These are phyloP conservation scores for Geosmithia putterillii DNA, from an alignment of 2,329 filamentous ascomycete genomes.

Conservation along the genomic window DNA sequence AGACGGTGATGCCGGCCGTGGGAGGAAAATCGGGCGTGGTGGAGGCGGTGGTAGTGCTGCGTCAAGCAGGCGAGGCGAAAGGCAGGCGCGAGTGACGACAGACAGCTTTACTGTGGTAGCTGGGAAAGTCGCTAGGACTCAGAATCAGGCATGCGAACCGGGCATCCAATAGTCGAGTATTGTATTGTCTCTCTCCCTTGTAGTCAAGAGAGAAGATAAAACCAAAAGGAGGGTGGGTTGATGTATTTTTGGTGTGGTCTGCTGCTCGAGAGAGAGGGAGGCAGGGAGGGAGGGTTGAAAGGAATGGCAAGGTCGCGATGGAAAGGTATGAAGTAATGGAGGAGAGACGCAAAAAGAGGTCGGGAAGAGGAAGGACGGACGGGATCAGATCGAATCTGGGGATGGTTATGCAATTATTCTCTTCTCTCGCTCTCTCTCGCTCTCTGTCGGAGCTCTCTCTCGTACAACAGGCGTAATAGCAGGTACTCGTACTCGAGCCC, in stretches of 20 bases:
- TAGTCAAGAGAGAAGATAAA: background rate
- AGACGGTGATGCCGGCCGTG: no score
- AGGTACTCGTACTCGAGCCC: background rate
- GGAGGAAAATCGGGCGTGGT: no score
- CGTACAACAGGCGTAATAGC: no score
- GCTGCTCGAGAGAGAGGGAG: no score
- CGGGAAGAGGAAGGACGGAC: background rate
- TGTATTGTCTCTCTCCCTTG: background rate
- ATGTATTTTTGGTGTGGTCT: no score
- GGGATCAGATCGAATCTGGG: background rate
- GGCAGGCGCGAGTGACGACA: no score
- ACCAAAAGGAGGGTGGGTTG: background rate
- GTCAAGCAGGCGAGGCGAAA: background rate
- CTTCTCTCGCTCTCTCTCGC: background rate
- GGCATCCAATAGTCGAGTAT: background rate
- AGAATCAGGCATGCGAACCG: no score
- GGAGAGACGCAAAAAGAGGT: background rate
- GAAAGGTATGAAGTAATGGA: background rate
- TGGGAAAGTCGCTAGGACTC: background rate
- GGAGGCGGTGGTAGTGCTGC: background rate
- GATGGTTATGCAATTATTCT: constrained; percentile 1
- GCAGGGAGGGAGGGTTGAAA: background rate
- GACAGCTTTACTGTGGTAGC: no score
- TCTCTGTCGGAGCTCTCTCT: background rate
- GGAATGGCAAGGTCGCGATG: background rate